A percentile compares a stretch with the other conserved stretches of the same genome.
Conservation (phyloP, 2,329 filamentous ascomycete species). For the Diaporthe nobilis region DNA sequence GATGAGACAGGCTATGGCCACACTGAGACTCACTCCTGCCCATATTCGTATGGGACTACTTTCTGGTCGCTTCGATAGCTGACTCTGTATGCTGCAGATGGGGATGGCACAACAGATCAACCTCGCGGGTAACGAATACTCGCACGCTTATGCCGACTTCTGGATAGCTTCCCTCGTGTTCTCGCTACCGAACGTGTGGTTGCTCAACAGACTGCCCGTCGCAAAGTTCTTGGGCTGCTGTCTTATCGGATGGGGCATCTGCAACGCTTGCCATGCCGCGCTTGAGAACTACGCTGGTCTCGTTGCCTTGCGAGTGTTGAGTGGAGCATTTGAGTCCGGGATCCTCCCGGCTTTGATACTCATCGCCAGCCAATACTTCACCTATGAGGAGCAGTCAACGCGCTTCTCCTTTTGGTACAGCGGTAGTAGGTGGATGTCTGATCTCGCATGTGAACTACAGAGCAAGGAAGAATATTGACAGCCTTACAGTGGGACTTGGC, state of each 20-base stretch:
- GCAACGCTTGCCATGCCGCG: conserved; percentile 48
- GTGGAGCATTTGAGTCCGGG: conserved; percentile 48
- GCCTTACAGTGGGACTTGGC: conserved; percentile 2
- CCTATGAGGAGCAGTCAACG: conserved; percentile 50
- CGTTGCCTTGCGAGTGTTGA: conserved; percentile 47
- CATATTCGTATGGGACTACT: no score
- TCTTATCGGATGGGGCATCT: conserved; percentile 41
- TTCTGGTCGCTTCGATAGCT: no score
- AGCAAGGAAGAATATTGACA: background rate
- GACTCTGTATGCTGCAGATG: background rate
- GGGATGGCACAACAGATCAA: conserved; percentile 5
- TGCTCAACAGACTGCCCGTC: conserved; percentile 40
- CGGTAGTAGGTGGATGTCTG: conserved; percentile 31
- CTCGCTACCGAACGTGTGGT: conserved; percentile 25
- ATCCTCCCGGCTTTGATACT: conserved; percentile 48
- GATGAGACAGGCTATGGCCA: no score
- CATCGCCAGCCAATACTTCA: conserved; percentile 48
- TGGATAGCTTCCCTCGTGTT: conserved; percentile 41
- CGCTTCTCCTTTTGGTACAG: conserved; percentile 46
- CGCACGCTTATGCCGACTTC: conserved; percentile 35
- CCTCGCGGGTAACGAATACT: conserved; percentile 3
- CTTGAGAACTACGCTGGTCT: conserved; percentile 48
- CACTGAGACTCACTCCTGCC: no score
- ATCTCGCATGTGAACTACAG: background rate
- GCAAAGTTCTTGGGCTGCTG: conserved; percentile 41